Percentiles rank a stretch among this genome's conserved stretches.
Evolutionary conservation across 2,329 filamentous ascomycete genomes (phyloP).

Genomic region (Blumeria graminis): DNA sequence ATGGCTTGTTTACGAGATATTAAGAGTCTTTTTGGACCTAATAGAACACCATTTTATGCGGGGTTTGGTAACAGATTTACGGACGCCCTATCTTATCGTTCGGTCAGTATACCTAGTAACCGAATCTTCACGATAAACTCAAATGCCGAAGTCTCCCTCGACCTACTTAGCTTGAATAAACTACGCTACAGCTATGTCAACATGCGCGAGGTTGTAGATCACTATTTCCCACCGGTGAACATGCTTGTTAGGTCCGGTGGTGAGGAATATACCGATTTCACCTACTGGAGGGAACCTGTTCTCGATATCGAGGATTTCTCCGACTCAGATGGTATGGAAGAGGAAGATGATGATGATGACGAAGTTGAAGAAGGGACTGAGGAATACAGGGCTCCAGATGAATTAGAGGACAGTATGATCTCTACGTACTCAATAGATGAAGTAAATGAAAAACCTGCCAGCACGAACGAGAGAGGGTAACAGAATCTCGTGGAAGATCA

Average conservation of each 20-base stretch:
- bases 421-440: too few species aligned
- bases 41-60: constrained; percentile 73
- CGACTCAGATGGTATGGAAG: constrained; percentile 45
- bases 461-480: too few species aligned
- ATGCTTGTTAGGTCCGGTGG: constrained; percentile 71
- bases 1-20: constrained; percentile 97
- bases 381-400: constrained; percentile 13
- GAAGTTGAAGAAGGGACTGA: constrained; percentile 24
- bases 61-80: constrained; percentile 93
- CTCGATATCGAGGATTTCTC: constrained; percentile 76
- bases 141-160: constrained; percentile 82
- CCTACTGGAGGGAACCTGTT: constrained; percentile 75
- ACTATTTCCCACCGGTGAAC: constrained; percentile 86
- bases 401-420: constrained; percentile 12
- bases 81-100: constrained; percentile 85
- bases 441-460: too few species aligned
- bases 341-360: constrained; percentile 26
- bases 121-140: constrained; percentile 98
- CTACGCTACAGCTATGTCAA: constrained; percentile 93
- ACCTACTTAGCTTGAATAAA: constrained; percentile 74
- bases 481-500: too few species aligned
- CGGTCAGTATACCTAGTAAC: constrained; percentile 80
- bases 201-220: constrained; percentile 91
- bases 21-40: constrained; percentile 56
- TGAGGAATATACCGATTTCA: constrained; percentile 92